Conservation (phyloP, 331 rosid species). For the Quercus lobata region DNA sequence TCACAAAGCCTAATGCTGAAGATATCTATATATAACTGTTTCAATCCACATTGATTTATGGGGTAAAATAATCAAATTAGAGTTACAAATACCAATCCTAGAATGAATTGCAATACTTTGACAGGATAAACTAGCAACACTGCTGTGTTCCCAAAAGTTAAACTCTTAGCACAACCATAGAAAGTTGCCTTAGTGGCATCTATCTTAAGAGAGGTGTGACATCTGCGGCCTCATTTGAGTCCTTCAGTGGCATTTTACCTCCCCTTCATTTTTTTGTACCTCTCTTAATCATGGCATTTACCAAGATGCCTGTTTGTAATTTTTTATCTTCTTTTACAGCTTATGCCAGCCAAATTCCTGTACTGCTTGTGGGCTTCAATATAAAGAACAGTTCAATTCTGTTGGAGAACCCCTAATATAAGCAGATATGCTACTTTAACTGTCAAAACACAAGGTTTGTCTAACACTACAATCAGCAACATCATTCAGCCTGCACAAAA, state of each 20-base stretch:
- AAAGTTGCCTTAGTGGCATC: background rate
- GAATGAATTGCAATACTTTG: background rate
- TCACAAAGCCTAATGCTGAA: background rate
- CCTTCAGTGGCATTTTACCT: background rate
- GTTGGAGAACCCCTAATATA: background rate
- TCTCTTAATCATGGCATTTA: no score
- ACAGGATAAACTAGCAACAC: background rate
- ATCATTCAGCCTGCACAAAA: slow-evolving; percentile 3
- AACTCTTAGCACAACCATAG: background rate
- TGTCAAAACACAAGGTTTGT: background rate
- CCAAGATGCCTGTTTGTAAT: no score
- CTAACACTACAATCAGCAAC: background rate
- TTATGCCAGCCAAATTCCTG: background rate
- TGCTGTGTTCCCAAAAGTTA: background rate
- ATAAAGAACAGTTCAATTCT: background rate
- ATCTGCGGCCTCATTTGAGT: background rate
- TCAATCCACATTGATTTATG: background rate
- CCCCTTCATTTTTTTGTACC: background rate
- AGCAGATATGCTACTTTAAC: background rate
- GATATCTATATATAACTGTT: background rate
- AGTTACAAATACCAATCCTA: no score
- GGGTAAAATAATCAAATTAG: background rate
- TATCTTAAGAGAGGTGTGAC: background rate
- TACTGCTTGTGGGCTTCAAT: background rate
- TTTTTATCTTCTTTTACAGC: background rate